Evolutionary conservation across 2,329 filamentous ascomycete species (phyloP), one percentile per base, ranked within the genome.

Genomic region (Neonectria neomacrospora): DNA sequence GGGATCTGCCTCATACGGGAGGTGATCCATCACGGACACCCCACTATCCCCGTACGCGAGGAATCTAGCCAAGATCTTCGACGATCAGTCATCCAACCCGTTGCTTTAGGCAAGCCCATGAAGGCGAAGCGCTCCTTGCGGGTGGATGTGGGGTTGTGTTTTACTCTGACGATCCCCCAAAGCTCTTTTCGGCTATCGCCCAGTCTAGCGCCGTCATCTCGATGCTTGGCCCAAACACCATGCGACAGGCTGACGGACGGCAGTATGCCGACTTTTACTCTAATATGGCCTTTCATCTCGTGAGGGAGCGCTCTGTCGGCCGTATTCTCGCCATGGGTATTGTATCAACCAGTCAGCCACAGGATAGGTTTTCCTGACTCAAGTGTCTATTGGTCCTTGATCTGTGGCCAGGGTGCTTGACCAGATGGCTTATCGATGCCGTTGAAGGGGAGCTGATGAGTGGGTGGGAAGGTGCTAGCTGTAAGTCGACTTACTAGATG

Each of bases 1-100:
- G 76, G 75, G 2, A 72, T 77, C 22, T 73, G 70, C 47, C 65
- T 78, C 2, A 53, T 77, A 0, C 67, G 76, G 1, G 76, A 77
- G 50, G 67, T 77, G 1, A 41, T 77, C 0, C 47, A 71, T 53
- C 73, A 74, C 11, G 60, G 73, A 1, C 72, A 76, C n/a, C 41
- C 64, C 3, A 71, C 68, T 1, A 67, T 77, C 2, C 2, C 74
- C 53, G 1, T 65, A 57, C 23, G 68, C 63, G 7, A 50, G 59
- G 50, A 58, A 42, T 23, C 22, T 66, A 28, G 18, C 51, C 34
- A 20, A 71, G n/a, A 48, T 69, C 0, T 66, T 64, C 0, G 22
- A 54, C 0, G 66, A 69, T 16, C 1, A 70, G 2, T 28, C 18
- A 1, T 28, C 63, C 1, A 55, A 58, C 7, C 48, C 67, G 0